A percentile compares a stretch with the other conserved stretches of the same genome.
These are phyloP conservation scores for Blastocystis sp. DNA, from an alignment of 352 stramenopile genomes.

Conservation along the genomic window DNA sequence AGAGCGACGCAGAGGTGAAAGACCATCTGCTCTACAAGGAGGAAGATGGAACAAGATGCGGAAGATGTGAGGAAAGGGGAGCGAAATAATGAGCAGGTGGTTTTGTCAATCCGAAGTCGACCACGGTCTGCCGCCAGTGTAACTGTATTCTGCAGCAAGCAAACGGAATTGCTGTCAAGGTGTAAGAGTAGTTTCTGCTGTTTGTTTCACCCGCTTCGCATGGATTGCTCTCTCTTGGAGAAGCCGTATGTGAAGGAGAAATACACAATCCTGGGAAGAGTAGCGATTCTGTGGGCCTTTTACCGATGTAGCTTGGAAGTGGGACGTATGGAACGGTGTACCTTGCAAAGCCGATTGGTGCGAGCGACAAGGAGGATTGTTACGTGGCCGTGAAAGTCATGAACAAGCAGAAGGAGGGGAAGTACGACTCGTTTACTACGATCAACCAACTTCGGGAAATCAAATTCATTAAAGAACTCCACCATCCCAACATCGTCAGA, in stretches of 20 bases:
- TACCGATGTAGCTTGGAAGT: slow-evolving; percentile 81
- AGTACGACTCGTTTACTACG: slow-evolving; percentile 83
- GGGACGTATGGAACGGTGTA: slow-evolving; percentile 85
- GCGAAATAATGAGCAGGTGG: neutral
- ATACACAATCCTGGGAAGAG: slow-evolving; percentile 60
- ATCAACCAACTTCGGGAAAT: slow-evolving; percentile 84
- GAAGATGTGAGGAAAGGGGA: slow-evolving; percentile 19
- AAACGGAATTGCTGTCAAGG: neutral
- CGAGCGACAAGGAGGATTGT: slow-evolving; percentile 77
- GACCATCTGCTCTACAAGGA: neutral
- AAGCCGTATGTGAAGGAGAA: slow-evolving; percentile 15
- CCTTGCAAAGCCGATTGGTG: slow-evolving; percentile 79
- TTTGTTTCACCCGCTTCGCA: slow-evolving; percentile 9
- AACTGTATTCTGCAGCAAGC: slow-evolving; percentile 34
- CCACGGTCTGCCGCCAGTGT: slow-evolving; percentile 34
- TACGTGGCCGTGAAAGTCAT: slow-evolving; percentile 84
- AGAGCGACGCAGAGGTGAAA: neutral
- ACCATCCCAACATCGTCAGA: slow-evolving; percentile 83
- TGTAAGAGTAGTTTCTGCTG: slow-evolving; percentile 2
- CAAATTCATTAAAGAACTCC: slow-evolving; percentile 82
- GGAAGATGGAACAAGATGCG: neutral
- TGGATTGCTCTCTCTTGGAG: slow-evolving; percentile 3
- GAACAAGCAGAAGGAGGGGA: slow-evolving; percentile 84
- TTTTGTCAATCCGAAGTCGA: slow-evolving; percentile 40
- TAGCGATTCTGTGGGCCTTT: slow-evolving; percentile 62